Percentiles rank a stretch among this genome's conserved stretches.
Evolutionary conservation across 495 filamentous ascomycete species (phyloP).

Genomic region (Talaromyces borbonicus): DNA sequence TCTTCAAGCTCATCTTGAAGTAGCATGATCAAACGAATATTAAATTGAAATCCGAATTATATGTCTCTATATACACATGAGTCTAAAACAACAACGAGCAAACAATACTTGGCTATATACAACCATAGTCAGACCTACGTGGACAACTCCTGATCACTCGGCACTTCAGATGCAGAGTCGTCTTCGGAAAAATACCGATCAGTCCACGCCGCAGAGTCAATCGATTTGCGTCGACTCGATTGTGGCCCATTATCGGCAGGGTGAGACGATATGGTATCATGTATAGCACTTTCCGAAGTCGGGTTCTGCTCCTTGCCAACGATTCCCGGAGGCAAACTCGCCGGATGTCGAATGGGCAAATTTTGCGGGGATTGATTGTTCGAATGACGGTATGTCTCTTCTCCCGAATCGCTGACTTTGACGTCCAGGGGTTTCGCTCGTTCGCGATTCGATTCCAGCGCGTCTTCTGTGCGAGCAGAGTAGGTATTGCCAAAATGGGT

Average conservation of each 20-base stretch:
- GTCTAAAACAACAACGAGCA: no score
- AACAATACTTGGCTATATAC: no score
- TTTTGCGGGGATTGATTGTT: conserved; percentile 1
- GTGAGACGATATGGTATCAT: neutral
- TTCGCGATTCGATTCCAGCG: conserved; percentile 38
- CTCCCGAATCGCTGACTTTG: conserved; percentile 29
- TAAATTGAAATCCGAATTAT: no score
- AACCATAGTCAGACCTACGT: neutral
- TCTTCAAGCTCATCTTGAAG: no score
- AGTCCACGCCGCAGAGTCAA: conserved; percentile 7
- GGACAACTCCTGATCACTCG: conserved; percentile 3
- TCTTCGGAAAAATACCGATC: conserved; percentile 6
- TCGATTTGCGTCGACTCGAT: conserved; percentile 2
- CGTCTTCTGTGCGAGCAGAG: conserved; percentile 49
- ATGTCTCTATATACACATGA: no score
- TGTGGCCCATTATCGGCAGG: neutral
- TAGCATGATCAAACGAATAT: no score
- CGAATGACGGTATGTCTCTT: conserved; percentile 24
- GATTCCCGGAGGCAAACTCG: neutral
- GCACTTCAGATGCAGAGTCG: conserved; percentile 2
- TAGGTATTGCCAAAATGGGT: conserved; percentile 75
- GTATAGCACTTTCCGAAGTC: neutral
- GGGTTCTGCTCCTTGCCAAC: neutral
- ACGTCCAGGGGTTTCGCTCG: conserved; percentile 36
- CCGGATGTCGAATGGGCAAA: conserved; percentile 9